Conservation (phyloP, 2,329 filamentous ascomycete genomes). For the Neophaeococcomyces mojaviensis region DNA sequence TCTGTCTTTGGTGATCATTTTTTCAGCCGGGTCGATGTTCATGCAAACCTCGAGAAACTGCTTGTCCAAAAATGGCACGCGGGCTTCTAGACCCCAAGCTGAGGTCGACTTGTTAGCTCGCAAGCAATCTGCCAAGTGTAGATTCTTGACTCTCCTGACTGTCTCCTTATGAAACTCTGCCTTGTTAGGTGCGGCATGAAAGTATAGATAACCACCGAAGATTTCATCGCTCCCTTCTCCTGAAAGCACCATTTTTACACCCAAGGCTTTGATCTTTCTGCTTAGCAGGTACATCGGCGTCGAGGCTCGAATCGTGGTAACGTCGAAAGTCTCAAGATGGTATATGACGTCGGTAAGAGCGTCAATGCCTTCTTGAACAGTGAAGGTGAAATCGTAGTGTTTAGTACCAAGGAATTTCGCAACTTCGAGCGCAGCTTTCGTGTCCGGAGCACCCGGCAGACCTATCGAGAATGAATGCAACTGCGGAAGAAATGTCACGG, state of each 20-base stretch:
- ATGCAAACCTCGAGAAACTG: conserved; percentile 87
- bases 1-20: conserved; percentile 83
- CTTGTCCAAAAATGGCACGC: conserved; percentile 97
- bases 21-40: conserved; percentile 89
- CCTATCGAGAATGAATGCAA: conserved; percentile 99
- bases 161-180: conserved; percentile 94
- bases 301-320: conserved; percentile 95
- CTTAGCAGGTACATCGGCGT: conserved; percentile 98
- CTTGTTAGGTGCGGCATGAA: conserved; percentile 87
- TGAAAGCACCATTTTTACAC: conserved; percentile 98
- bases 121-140: conserved; percentile 92
- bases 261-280: conserved; percentile 98
- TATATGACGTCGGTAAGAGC: conserved; percentile 96
- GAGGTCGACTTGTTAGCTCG: conserved; percentile 98
- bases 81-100: conserved; percentile 95
- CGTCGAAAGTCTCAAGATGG: conserved; percentile 95
- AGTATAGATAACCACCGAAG: conserved; percentile 97
- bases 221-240: conserved; percentile 97
- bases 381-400: conserved; percentile 98
- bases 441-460: conserved; percentile 85
- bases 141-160: conserved; percentile 87
- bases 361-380: conserved; percentile 92
- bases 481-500: conserved; percentile 83
- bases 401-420: conserved; percentile 95
- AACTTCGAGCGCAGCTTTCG: conserved; percentile 82